Conservation (phyloP, 2,329 filamentous ascomycete genomes). For the Incumbomyces lentus region DNA sequence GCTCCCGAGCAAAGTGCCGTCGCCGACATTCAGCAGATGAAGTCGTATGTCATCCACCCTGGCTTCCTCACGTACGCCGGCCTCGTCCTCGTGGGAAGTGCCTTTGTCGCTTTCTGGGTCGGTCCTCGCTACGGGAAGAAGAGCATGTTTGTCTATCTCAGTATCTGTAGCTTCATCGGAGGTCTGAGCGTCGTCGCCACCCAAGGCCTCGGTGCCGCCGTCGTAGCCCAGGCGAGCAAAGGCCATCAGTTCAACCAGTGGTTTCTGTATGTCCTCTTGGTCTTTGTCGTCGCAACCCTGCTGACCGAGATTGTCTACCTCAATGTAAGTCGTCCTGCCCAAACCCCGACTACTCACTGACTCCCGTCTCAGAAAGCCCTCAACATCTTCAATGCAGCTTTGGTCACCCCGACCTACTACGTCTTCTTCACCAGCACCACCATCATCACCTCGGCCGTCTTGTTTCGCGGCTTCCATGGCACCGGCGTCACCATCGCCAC, state of each 20-base stretch:
- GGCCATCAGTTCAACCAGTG: constrained; percentile 89
- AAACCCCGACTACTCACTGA: constrained; percentile 1
- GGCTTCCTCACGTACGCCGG: constrained; percentile 80
- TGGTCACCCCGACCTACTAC: constrained; percentile 97
- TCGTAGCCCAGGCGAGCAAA: constrained; percentile 74
- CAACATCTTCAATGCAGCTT: constrained; percentile 89
- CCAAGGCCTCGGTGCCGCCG: constrained; percentile 82
- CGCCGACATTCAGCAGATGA: constrained; percentile 81
- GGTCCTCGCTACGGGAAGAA: constrained; percentile 87
- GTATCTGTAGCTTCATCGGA: constrained; percentile 89
- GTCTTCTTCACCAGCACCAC: constrained; percentile 96
- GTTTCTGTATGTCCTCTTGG: constrained; percentile 86
- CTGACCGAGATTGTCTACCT: constrained; percentile 90
- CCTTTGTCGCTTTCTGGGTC: constrained; percentile 65
- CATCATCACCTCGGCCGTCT: constrained; percentile 82
- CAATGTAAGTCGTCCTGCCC: constrained; percentile 55
- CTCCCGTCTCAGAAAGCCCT: constrained; percentile 66
- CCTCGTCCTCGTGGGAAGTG: constrained; percentile 63
- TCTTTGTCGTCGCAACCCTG: constrained; percentile 82
- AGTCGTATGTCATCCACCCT: constrained; percentile 72
- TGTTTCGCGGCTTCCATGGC: constrained; percentile 91
- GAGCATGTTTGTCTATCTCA: constrained; percentile 95
- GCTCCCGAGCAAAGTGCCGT: constrained; percentile 80
- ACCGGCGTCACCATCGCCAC: constrained; percentile 70
- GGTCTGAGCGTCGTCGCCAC: constrained; percentile 91